Conservation (phyloP, 257 asterid species). For the Salvia splendens region DNA sequence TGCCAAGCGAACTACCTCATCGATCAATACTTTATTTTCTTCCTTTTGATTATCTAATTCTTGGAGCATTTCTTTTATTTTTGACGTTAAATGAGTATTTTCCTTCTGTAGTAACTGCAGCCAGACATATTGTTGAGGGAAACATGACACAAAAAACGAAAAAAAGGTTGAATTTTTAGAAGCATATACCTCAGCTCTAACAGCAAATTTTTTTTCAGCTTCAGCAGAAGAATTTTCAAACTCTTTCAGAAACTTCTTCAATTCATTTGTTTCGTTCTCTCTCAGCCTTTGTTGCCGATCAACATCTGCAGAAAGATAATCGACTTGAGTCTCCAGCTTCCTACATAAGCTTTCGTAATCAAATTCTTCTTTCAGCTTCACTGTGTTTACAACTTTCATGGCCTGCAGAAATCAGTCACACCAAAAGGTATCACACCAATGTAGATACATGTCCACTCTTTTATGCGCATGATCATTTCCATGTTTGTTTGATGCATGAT, state of each 20-base stretch:
- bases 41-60: slow-evolving; percentile 51
- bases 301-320: slow-evolving; percentile 69
- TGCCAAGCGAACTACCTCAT: slow-evolving; percentile 47
- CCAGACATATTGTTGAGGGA: slow-evolving; percentile 17
- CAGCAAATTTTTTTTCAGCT: slow-evolving; percentile 54
- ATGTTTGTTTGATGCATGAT: too few relatives aligned
- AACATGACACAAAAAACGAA: slow-evolving; percentile 11
- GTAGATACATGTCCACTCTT: too few relatives aligned
- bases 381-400: slow-evolving; percentile 76
- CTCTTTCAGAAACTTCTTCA: slow-evolving; percentile 57
- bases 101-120: slow-evolving; percentile 57
- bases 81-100: slow-evolving; percentile 45
- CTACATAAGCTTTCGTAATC: slow-evolving; percentile 87
- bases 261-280: slow-evolving; percentile 54
- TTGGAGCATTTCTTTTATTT: slow-evolving; percentile 41
- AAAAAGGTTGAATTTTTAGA: background rate
- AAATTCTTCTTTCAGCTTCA: slow-evolving; percentile 88
- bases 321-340: slow-evolving; percentile 78
- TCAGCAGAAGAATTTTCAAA: slow-evolving; percentile 59
- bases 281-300: slow-evolving; percentile 72
- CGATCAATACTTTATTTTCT: slow-evolving; percentile 40
- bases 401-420: slow-evolving; percentile 60
- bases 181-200: slow-evolving; percentile 56
- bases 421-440: too few relatives aligned
- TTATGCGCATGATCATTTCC: too few relatives aligned